Base-by-base conservation (phyloP, 2,329 filamentous ascomycete genomes). In the Aspergillus tubingensis region DNA sequence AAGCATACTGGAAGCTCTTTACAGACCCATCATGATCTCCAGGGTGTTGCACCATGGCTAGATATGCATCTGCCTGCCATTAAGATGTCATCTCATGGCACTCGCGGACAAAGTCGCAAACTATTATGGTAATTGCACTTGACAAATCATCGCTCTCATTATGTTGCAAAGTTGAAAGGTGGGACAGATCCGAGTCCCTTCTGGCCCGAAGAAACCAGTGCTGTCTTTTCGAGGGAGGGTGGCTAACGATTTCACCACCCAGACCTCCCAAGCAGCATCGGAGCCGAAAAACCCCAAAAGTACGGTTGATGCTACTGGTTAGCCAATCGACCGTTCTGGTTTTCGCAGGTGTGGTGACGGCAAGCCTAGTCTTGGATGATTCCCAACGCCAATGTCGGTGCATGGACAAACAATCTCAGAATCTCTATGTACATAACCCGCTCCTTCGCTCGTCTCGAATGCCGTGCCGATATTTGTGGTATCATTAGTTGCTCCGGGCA, bases 401-500 rank as follows among this genome's bases (percentile, higher is more conserved):
- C 70, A 70, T 75, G 64, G 62, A 64, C 61, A 70, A 71, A 68
- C 71, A 68, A 68, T 74, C 66, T 73, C 67, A 66, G 66, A 74
- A 72, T 68, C 64, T 71, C 64, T 77, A 77, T 77, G 70, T 77
- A 77, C 75, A 77, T 75, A 71, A 72, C 67, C 67, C 63, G 70
- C 67, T 71, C 62, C 66, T 68, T 65, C 58, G 58, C 70, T 66
- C 66, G 67, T 67, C 58, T 70, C 61, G 62, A 69, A 67, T 61
- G 63, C 63, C 61, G 65, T 67, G 67, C 59, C 61, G 65, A 60
- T 58, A 60, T 59, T 61, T 64, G 43, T 55, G 62, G 59, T 65
- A 67, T 36, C 32, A 36, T 74, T 63, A 96, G 81, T 96, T 97
- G 84, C 91, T 96, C 79, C 94, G 87, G 72, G 85, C 88, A 63